phyloP scores from a whole-genome alignment of 768 basidiomycete species.

The Sistotremastrum niveocremeum region DNA sequence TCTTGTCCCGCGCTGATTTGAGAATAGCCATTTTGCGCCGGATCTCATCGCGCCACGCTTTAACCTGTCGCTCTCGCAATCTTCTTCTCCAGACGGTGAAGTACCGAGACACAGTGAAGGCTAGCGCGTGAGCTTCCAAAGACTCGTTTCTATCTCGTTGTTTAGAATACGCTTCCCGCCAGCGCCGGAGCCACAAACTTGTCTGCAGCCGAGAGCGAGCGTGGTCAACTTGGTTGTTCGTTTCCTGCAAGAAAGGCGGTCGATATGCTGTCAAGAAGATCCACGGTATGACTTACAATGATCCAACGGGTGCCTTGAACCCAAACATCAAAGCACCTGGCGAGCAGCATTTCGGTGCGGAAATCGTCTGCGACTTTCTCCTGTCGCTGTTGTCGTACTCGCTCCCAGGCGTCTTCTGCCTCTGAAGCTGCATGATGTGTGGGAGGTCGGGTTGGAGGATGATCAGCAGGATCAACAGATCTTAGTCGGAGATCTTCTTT shows the following conservation, averaged over 20 bases:
- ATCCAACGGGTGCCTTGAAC: constrained; percentile 58
- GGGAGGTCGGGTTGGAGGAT: neutral
- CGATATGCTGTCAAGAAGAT: constrained; percentile 7
- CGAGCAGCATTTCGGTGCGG: constrained; percentile 45
- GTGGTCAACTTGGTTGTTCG: constrained; percentile 48
- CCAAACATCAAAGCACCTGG: constrained; percentile 71
- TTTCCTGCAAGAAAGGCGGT: constrained; percentile 37
- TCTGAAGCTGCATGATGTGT: constrained; percentile 3
- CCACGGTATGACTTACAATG: constrained; percentile 33
- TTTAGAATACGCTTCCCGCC: constrained; percentile 33
- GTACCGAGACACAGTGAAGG: constrained; percentile 26
- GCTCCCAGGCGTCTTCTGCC: constrained; percentile 68
- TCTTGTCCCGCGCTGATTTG: constrained; percentile 39
- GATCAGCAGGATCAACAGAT: neutral
- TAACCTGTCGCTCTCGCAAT: constrained; percentile 40
- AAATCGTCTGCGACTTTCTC: constrained; percentile 62
- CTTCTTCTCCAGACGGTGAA: constrained; percentile 41
- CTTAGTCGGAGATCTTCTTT: neutral
- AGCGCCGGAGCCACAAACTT: constrained; percentile 47
- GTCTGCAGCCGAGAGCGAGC: constrained; percentile 34
- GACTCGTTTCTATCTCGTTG: constrained; percentile 31
- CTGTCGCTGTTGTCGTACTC: constrained; percentile 54
- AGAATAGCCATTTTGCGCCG: constrained; percentile 52
- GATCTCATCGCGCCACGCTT: constrained; percentile 57
- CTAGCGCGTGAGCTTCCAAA: constrained; percentile 24